A percentile compares a stretch with the other conserved stretches of the same genome.
Conservation (phyloP, 352 stramenopile genomes). For the Pythium dissotocum region DNA sequence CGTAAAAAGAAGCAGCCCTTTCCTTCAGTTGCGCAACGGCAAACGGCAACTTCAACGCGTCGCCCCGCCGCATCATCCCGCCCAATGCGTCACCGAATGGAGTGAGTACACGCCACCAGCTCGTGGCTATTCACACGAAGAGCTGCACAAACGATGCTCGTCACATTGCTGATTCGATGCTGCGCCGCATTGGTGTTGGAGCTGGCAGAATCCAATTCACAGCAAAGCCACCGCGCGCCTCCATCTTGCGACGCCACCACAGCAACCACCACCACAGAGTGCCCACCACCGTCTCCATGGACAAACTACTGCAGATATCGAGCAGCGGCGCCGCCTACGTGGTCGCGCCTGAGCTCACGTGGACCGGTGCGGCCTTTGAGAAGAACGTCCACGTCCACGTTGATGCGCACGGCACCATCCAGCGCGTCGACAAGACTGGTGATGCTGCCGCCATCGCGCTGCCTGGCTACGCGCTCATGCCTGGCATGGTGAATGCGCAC, state of each 20-base stretch:
- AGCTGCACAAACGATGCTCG: not conserved
- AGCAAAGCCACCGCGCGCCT: not conserved
- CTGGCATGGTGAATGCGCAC: constrained; percentile 82
- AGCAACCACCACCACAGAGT: constrained; percentile 4
- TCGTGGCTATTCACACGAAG: not conserved
- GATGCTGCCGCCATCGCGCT: constrained; percentile 27
- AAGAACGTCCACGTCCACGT: constrained; percentile 54
- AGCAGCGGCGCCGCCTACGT: constrained; percentile 39
- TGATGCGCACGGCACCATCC: constrained; percentile 46
- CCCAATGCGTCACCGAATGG: constrained; percentile 19
- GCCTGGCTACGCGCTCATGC: constrained; percentile 51
- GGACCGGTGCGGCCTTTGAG: constrained; percentile 60
- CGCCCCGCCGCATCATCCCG: not conserved
- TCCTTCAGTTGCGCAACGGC: constrained; percentile 6
- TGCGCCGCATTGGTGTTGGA: constrained; percentile 1
- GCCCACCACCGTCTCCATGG: constrained; percentile 14
- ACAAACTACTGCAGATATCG: constrained; percentile 21
- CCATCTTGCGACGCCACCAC: not conserved
- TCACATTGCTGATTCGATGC: constrained; percentile 4
- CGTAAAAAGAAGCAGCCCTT: not conserved
- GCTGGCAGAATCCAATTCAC: constrained; percentile 8
- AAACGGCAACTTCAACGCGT: constrained; percentile 25
- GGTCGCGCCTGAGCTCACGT: constrained; percentile 67
- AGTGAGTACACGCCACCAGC: not conserved
- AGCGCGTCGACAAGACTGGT: constrained; percentile 29